phyloP scores from a whole-genome alignment of 768 basidiomycete genomes.

The Boletellus ananiceps region DNA sequence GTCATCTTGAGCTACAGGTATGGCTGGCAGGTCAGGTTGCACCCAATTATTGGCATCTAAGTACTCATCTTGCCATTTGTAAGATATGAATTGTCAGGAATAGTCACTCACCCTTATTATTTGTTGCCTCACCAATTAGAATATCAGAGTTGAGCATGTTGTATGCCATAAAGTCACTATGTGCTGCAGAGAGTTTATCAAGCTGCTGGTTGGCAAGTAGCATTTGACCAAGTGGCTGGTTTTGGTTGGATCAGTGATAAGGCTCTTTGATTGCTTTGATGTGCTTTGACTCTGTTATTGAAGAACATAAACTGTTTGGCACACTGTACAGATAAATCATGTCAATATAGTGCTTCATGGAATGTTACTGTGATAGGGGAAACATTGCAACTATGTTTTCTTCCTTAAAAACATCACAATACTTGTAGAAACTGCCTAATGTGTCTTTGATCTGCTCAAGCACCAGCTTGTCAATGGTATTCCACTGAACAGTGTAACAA shows the following conservation, averaged over 20 bases:
- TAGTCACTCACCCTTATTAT: neutral
- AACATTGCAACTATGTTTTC: conserved; percentile 15
- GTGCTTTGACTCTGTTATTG: conserved; percentile 35
- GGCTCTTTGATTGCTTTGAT: conserved; percentile 32
- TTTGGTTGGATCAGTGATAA: conserved; percentile 23
- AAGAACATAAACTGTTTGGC: conserved; percentile 34
- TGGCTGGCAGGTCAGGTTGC: too few species aligned
- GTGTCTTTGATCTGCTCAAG: conserved; percentile 16
- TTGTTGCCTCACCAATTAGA: neutral
- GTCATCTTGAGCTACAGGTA: neutral
- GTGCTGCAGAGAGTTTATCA: conserved; percentile 23
- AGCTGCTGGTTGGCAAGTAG: conserved; percentile 25
- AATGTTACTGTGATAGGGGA: conserved; percentile 31
- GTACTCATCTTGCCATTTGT: neutral
- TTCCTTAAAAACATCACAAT: conserved; percentile 15
- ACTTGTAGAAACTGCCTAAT: conserved; percentile 17
- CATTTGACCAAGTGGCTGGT: conserved; percentile 27
- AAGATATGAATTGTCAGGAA: neutral
- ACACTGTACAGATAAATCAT: conserved; percentile 26
- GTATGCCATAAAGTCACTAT: conserved; percentile 12
- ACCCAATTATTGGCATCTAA: neutral
- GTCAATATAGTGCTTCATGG: conserved; percentile 24
- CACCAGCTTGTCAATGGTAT: conserved; percentile 13
- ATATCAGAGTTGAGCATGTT: conserved; percentile 19
- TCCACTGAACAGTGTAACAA: conserved; percentile 27